Evolutionary conservation across 2,329 filamentous ascomycete genomes (phyloP).

Genomic region (Diaporthe humulicola): DNA sequence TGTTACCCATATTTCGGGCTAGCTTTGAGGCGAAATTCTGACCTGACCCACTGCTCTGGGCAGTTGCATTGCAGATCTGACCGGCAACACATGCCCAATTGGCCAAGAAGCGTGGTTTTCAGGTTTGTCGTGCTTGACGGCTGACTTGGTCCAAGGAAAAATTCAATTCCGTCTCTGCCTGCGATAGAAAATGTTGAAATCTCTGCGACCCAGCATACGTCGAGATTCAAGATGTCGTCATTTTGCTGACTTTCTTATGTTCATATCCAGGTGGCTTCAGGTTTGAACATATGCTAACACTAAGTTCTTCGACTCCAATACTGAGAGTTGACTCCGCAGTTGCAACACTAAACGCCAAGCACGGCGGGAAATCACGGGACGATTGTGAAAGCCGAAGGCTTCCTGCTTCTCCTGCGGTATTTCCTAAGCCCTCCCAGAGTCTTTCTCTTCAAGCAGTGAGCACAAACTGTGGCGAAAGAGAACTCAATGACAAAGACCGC

Average conservation of each 20-base stretch:
- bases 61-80: slow-evolving; percentile 10
- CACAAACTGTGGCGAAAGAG: no score
- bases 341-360: neutral
- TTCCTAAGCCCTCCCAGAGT: neutral
- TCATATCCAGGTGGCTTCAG: neutral
- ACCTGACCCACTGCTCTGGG: neutral
- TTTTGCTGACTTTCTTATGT: neutral
- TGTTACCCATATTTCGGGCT: slow-evolving; percentile 13
- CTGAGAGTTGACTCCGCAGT: neutral
- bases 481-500: neutral
- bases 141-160: slow-evolving; percentile 4
- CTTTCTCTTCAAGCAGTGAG: neutral
- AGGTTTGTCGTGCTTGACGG: neutral
- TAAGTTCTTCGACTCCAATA: neutral
- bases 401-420: no score
- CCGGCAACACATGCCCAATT: slow-evolving; percentile 3
- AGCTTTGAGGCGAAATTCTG: slow-evolving; percentile 30
- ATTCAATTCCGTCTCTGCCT: neutral
- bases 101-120: neutral
- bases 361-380: neutral
- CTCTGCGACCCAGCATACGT: neutral
- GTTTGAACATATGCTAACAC: neutral
- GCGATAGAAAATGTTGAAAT: neutral
- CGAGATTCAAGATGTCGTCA: neutral
- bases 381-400: neutral